Base-by-base conservation (phyloP, 345 rosid genomes). In the Conringia planisiliqua region DNA sequence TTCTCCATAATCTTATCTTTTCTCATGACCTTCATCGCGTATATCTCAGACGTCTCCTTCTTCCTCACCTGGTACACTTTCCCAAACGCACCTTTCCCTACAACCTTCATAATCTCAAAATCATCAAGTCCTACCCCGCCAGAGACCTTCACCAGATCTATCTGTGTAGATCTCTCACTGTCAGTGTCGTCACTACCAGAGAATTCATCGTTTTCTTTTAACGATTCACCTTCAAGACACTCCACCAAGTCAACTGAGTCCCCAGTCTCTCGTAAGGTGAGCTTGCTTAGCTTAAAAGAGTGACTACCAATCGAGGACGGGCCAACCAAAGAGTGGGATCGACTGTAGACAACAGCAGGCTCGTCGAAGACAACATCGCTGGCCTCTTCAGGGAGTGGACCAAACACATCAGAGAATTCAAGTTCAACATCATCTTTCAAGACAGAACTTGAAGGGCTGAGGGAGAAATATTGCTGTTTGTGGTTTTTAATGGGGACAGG, bases 1-100 rank as follows among this genome's bases (percentile, higher is more conserved):
- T 86, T 92, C 86, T 95, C 97, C 86, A 95, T 83, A 7, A 95
- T 89, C 68, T 82, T 86, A 81, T 95, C 99, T 85, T 95, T 95
- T 39, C 99, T 81, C 98, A 95, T 88, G 70, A 95, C 99, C 87
- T 95, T 95, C 99, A 95, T 95, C 3, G 99, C 99, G 62, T 77
- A 90, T 72, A 95, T 89, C 77, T 95, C 97, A 9, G 90, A 81
- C 1, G 99, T 86, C 36, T 88, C 90, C 74, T 80, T 92, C 61
- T 86, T 87, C 88, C 90, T 88, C 60, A 92, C 99, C 75, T 95
- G 97, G 66, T 68, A 92, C 16, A 95, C 99, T 86, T 86, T 95
- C 68, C 91, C 99, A 83, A 95, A 95, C 65, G 97, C 96, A 82
- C 99, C 99, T 80, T 92, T 86, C 78, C 99, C 99, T 59, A 92